Conservation (phyloP, 176 grass and related monocot species). For the Themeda triandra region DNA sequence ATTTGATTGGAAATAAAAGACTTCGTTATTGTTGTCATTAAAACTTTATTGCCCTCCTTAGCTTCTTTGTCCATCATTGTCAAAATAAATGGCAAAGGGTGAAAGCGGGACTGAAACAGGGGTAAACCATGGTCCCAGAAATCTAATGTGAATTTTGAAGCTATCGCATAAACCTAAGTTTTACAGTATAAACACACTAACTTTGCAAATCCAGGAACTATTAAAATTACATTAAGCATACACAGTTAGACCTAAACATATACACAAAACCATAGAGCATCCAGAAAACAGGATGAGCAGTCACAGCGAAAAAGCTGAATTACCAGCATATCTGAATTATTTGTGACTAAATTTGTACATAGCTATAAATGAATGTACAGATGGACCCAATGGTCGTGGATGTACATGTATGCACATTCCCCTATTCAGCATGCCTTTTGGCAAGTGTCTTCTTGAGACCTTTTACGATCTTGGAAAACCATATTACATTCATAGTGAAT, state of each 20-base stretch:
- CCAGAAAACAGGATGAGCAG: not conserved
- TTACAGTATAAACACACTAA: not conserved
- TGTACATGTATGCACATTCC: not conserved
- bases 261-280: not conserved
- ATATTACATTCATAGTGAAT: slow-evolving; percentile 78
- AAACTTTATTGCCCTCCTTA: not conserved
- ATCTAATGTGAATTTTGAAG: not conserved
- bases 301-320: slow-evolving; percentile 12
- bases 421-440: slow-evolving; percentile 63
- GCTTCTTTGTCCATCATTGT: not conserved
- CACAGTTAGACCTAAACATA: not conserved
- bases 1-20: not conserved
- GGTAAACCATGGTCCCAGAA: not conserved
- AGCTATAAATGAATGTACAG: slow-evolving; percentile 20
- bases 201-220: not conserved
- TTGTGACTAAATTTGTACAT: slow-evolving; percentile 19
- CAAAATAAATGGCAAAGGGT: not conserved
- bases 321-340: not conserved
- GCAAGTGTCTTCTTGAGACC: slow-evolving; percentile 82
- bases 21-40: not conserved
- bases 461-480: slow-evolving; percentile 94
- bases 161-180: not conserved
- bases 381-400: not conserved
- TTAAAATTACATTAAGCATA: not conserved
- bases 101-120: not conserved